phyloP scores from a whole-genome alignment of 2,329 filamentous ascomycete genomes.

The Fonsecaea monophora region DNA sequence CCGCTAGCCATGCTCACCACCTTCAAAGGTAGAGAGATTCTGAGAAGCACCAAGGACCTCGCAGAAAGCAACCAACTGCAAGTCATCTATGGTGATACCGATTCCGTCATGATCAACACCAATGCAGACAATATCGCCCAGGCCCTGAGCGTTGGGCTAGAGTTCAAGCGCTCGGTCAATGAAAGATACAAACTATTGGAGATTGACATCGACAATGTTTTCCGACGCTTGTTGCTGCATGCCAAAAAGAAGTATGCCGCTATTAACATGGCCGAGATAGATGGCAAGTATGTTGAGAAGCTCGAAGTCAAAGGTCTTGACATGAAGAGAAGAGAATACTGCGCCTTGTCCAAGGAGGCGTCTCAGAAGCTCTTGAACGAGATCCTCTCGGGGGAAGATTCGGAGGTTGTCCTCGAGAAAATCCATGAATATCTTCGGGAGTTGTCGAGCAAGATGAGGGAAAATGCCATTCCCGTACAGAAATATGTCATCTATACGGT shows the following conservation, averaged over 20 bases:
- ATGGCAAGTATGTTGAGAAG: conserved; percentile 90
- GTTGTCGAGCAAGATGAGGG: conserved; percentile 84
- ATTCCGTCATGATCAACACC: conserved; percentile 99
- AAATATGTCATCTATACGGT: conserved; percentile 97
- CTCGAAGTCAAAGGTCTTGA: conserved; percentile 98
- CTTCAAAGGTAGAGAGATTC: conserved; percentile 95
- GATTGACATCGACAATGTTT: conserved; percentile 98
- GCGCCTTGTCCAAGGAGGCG: conserved; percentile 91
- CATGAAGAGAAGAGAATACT: conserved; percentile 98
- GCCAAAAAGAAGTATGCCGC: conserved; percentile 99
- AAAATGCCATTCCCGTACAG: conserved; percentile 72
- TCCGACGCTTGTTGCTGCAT: conserved; percentile 88
- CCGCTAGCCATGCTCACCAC: conserved; percentile 95
- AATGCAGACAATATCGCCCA: conserved; percentile 93
- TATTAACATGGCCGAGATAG: conserved; percentile 87
- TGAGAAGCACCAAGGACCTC: conserved; percentile 92
- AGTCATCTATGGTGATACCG: conserved; percentile 98
- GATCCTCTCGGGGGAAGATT: conserved; percentile 90
- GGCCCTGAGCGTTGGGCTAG: conserved; percentile 86
- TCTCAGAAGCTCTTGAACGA: conserved; percentile 90
- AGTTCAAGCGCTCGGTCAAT: conserved; percentile 95
- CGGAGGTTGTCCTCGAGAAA: conserved; percentile 82
- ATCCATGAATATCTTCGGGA: conserved; percentile 93
- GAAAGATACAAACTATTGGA: conserved; percentile 90
- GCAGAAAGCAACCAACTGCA: conserved; percentile 89